A percentile compares a stretch with the other conserved stretches of the same genome.
Conservation (phyloP, 108 stramenopile species). For the Cyclotella atomus region DNA sequence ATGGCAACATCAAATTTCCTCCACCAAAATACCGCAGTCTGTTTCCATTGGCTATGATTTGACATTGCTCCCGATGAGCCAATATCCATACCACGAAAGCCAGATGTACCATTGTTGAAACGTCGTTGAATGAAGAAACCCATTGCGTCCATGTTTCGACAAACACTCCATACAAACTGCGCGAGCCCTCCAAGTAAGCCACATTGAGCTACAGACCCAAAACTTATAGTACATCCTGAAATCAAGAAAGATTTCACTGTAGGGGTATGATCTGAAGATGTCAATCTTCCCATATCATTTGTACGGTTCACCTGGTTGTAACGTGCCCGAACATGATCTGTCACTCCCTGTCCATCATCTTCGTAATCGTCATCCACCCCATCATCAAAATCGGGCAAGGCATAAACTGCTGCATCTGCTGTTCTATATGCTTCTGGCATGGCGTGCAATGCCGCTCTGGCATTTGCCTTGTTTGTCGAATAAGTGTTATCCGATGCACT, state of each 20-base stretch:
- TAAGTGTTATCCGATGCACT: constrained; percentile 2
- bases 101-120: constrained; percentile 19
- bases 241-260: constrained; percentile 72
- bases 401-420: constrained; percentile 73
- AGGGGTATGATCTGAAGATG: constrained; percentile 22
- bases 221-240: constrained; percentile 63
- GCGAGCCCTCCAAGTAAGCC: constrained; percentile 83
- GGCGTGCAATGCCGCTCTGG: constrained; percentile 22
- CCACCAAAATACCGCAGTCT: constrained; percentile 29
- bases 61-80: constrained; percentile 1
- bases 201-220: constrained; percentile 83
- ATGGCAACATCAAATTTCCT: constrained; percentile 38
- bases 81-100: constrained; percentile 75
- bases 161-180: constrained; percentile 77
- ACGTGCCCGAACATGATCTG: neutral
- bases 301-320: neutral
- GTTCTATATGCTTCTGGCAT: constrained; percentile 80
- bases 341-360: constrained; percentile 52
- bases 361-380: constrained; percentile 76
- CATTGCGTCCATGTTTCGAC: constrained; percentile 73
- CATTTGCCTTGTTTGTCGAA: constrained; percentile 26
- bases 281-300: neutral
- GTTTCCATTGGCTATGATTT: constrained; percentile 24
- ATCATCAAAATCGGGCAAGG: constrained; percentile 63
- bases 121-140: constrained; percentile 37